Percentiles rank a stretch among this genome's conserved stretches.
These are phyloP conservation scores for Podaxis carcinomalis DNA, from an alignment of 768 basidiomycete genomes.

Conservation along the genomic window DNA sequence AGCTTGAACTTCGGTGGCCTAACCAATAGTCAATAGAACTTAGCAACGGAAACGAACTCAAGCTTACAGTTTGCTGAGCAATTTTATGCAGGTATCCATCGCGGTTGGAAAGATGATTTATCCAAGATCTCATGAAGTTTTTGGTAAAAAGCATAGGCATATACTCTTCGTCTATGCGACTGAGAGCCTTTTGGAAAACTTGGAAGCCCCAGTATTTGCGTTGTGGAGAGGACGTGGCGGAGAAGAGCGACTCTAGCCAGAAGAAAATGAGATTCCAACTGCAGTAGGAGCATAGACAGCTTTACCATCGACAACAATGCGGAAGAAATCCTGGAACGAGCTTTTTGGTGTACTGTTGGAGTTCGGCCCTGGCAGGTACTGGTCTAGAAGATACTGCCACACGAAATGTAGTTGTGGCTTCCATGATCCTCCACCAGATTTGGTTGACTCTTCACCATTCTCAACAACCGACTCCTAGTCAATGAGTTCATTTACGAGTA, in stretches of 20 bases:
- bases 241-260: slow-evolving; percentile 76
- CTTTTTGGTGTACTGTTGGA: slow-evolving; percentile 39
- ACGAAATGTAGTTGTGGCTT: slow-evolving; percentile 90
- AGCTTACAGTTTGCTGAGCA: slow-evolving; percentile 73
- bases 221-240: slow-evolving; percentile 76
- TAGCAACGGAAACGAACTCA: neutral
- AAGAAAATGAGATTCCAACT: slow-evolving; percentile 1
- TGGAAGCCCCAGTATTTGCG: slow-evolving; percentile 97
- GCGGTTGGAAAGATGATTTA: slow-evolving; percentile 85
- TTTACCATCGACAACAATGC: slow-evolving; percentile 86
- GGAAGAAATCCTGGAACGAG: slow-evolving; percentile 88
- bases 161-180: slow-evolving; percentile 56
- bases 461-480: slow-evolving; percentile 53
- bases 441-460: slow-evolving; percentile 47
- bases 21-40: neutral
- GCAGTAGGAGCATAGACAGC: neutral
- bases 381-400: slow-evolving; percentile 82
- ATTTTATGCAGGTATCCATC: slow-evolving; percentile 91
- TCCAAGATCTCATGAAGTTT: slow-evolving; percentile 96
- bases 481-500: slow-evolving; percentile 9
- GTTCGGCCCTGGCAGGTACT: slow-evolving; percentile 52
- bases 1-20: slow-evolving; percentile 75
- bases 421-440: slow-evolving; percentile 60
- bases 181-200: slow-evolving; percentile 77
- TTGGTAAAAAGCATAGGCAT: slow-evolving; percentile 89